phyloP scores from a whole-genome alignment of 2,329 filamentous ascomycete genomes.

The Sphaceloma murrayae region DNA sequence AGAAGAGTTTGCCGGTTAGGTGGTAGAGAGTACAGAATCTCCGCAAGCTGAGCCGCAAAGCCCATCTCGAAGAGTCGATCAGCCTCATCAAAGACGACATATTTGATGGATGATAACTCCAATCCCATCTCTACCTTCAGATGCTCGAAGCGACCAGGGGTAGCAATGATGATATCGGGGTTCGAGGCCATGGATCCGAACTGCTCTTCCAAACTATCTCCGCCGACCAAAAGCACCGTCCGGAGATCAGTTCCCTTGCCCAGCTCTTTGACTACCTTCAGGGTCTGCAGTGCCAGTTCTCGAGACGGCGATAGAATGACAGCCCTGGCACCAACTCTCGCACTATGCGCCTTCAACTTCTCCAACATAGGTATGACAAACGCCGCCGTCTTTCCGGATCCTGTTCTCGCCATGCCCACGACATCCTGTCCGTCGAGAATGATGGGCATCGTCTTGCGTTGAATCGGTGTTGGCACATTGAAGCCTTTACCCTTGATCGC shows the following conservation, averaged over 20 bases:
- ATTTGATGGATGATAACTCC: slow-evolving; percentile 80
- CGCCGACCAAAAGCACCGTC: slow-evolving; percentile 82
- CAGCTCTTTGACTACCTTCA: slow-evolving; percentile 95
- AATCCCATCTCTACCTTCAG: slow-evolving; percentile 93
- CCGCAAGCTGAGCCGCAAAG: slow-evolving; percentile 83
- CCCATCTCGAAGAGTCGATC: slow-evolving; percentile 98
- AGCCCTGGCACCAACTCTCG: slow-evolving; percentile 73
- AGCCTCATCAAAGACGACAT: slow-evolving; percentile 96
- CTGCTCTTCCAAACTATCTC: slow-evolving; percentile 91
- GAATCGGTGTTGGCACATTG: slow-evolving; percentile 91
- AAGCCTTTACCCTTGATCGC: slow-evolving; percentile 92
- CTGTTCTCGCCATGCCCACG: slow-evolving; percentile 98
- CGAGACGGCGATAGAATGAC: slow-evolving; percentile 85
- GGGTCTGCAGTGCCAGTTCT: slow-evolving; percentile 86
- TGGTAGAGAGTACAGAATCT: slow-evolving; percentile 85
- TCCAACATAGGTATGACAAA: slow-evolving; percentile 99
- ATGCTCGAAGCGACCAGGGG: slow-evolving; percentile 91
- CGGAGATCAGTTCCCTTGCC: slow-evolving; percentile 83
- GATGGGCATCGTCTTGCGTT: slow-evolving; percentile 90
- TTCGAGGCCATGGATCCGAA: slow-evolving; percentile 88
- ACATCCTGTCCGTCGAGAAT: slow-evolving; percentile 86
- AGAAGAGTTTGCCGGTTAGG: slow-evolving; percentile 77
- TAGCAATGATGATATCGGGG: slow-evolving; percentile 83
- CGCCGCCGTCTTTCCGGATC: slow-evolving; percentile 94
- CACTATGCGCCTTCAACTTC: slow-evolving; percentile 77